phyloP scores from a whole-genome alignment of 768 basidiomycete species.

The Dioszegia aurantiaca region DNA sequence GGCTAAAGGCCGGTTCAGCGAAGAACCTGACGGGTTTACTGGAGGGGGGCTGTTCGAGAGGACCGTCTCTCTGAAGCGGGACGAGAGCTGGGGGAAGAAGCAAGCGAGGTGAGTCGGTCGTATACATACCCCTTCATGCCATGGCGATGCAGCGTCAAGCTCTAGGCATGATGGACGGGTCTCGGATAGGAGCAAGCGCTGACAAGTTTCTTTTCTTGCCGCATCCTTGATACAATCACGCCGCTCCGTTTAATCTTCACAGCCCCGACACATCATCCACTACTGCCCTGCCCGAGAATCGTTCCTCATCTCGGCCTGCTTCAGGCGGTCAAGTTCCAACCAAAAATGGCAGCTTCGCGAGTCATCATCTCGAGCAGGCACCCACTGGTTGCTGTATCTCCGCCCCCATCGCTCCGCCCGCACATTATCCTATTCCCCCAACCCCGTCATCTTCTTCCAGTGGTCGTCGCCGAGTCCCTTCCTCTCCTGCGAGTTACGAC shows the following conservation, averaged over 20 bases:
- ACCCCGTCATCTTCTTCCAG: not conserved
- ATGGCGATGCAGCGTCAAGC: too few relatives aligned
- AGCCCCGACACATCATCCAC: too few relatives aligned
- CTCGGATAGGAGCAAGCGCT: too few relatives aligned
- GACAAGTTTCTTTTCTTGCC: too few relatives aligned
- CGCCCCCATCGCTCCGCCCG: conserved; percentile 36
- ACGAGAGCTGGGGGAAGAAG: conserved; percentile 32
- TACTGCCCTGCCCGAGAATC: not conserved
- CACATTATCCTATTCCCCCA: conserved; percentile 31
- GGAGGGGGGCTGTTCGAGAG: not conserved
- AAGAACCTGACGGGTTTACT: not conserved
- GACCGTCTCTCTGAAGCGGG: conserved; percentile 21
- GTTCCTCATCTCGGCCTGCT: not conserved
- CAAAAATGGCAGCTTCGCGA: not conserved
- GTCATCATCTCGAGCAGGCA: not conserved
- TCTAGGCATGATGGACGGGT: too few relatives aligned
- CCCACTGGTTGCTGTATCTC: conserved; percentile 38
- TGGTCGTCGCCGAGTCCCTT: not conserved
- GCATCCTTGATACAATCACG: too few relatives aligned
- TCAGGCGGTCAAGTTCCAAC: not conserved
- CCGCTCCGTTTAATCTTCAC: too few relatives aligned
- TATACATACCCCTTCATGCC: too few relatives aligned
- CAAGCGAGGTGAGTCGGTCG: conserved; percentile 44
- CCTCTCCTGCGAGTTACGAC: too few relatives aligned
- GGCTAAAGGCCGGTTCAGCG: not conserved